Base-by-base conservation (phyloP, 495 filamentous ascomycete species). In the Penicillium ochrochloron region DNA sequence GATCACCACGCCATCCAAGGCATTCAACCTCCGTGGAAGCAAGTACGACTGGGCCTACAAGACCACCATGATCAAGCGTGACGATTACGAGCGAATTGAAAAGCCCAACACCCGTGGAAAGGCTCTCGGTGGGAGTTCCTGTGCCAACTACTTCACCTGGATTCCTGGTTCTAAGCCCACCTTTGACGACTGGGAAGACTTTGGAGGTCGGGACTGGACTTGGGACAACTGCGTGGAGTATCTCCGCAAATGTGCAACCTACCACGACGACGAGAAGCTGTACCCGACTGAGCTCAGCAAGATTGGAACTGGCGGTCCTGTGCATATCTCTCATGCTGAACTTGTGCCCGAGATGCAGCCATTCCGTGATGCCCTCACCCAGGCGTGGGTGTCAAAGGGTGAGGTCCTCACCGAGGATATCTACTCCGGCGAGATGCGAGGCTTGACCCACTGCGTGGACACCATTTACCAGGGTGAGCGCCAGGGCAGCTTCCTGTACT, bases 21-120 rank as follows among this genome's bases (percentile, higher is more conserved):
- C 81, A 8, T 78, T 84, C 42, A 70, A 74, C 0, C 73, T 83
- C 0, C 76, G 79, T 0, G 73, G 70, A n/a, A 80, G 76, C 64
- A 68, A 83, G 61, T 76, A 84, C 65, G 86, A 89, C 74, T 89
- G 86, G 86, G 77, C 72, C 1, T 88, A 87, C 77, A 87, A 89
- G 75, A 84, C 84, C 0, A 87, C 84, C 31, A 83, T 89, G 79
- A 81, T 89, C 73, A 80, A 86, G 59, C 80, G 85, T 8, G 80
- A 82, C 17, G 86, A 88, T 60, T 88, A 88, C 68, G 81, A 82
- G 57, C 84, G 86, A 7, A 69, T 88, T 37, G 86, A 88, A 70
- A 88, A 88, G 75, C 86, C 84, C 39, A 87, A 87, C 62, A 82
- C 82, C 21, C 80, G 84, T 17, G 85, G 85, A 10, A 84, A 83